Base-by-base conservation (phyloP, 352 stramenopile genomes). In the Pythium oligandrum region DNA sequence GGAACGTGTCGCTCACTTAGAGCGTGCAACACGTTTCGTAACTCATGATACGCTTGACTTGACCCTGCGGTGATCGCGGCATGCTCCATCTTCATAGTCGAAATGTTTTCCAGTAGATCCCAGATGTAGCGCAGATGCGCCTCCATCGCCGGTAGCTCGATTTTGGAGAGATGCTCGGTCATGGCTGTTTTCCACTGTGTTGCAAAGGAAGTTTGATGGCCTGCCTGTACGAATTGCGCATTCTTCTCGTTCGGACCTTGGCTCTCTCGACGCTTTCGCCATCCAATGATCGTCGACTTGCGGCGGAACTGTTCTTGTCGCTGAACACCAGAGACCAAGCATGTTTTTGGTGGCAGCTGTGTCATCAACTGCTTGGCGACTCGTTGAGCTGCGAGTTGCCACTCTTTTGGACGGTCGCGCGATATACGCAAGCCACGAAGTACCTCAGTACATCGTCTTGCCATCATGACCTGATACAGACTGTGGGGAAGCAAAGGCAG, bases 81-180 rank as follows among this genome's bases (percentile, higher is more conserved):
- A 17, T 48, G 64, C 12, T 70, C 58, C 0, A 44, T 11, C 6
- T 59, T 60, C 1, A 87, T 48, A 8, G 70, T 61, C n/a, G 69
- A 40, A 40, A 87, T 40, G 4, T 32, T 52, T 40, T 84, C 71
- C 8, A 66, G 57, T 1, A 64, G 58, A 10, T 48, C 62, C 71
- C 76, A 83, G 11, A 83, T 51, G 8, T 69, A 67, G 9, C 51
- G 68, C 12, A 83, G 44, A 44, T 83, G 83, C 2, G 40, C 38
- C 31, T 78, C 71, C 58, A 87, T 76, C 1, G 66, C 69, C n/a
- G 71, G 71, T 4, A 87, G 50, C 34, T 87, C 73, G 4, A 75
- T 55, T 26, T 71, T 51, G 30, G 67, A 53, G 32, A 87, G 53
- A 39, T 87, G 71, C 3, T 61, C 47, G 3, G 63, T 44, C 11